A percentile compares a stretch with the other conserved stretches of the same genome.
These are phyloP conservation scores for Carex parvula DNA, from an alignment of 176 grass and related monocot species.

Conservation along the genomic window DNA sequence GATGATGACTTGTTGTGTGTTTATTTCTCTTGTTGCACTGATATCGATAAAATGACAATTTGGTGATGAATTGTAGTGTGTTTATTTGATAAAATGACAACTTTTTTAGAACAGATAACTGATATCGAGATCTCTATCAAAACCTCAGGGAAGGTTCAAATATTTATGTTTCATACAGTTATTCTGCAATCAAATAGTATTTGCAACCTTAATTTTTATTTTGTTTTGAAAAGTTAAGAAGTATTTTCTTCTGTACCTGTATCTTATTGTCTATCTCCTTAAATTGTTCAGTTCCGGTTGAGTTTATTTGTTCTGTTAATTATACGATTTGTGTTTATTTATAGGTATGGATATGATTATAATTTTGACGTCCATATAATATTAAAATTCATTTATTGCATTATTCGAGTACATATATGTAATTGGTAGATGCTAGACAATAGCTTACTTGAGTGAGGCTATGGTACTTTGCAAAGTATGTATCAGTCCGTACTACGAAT, in stretches of 20 bases:
- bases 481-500: no score
- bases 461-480: no score
- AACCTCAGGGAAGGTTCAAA: neutral
- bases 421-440: neutral
- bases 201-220: neutral
- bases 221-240: neutral
- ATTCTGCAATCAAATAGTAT: neutral
- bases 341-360: no score
- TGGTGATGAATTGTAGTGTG: slow-evolving; percentile 16
- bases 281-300: neutral
- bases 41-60: no score
- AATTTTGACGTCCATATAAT: no score
- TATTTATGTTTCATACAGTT: neutral
- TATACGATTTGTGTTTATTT: no score
- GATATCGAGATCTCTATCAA: no score
- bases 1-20: slow-evolving; percentile 13
- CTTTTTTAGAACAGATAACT: no score
- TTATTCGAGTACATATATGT: no score
- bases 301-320: neutral
- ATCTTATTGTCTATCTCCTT: neutral
- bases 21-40: neutral
- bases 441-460: no score
- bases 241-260: neutral
- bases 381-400: no score
- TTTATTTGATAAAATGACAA: neutral